Evolutionary conservation across 139 green algal genomes (phyloP).

Genomic region (Zygnema circumcarinatum): DNA sequence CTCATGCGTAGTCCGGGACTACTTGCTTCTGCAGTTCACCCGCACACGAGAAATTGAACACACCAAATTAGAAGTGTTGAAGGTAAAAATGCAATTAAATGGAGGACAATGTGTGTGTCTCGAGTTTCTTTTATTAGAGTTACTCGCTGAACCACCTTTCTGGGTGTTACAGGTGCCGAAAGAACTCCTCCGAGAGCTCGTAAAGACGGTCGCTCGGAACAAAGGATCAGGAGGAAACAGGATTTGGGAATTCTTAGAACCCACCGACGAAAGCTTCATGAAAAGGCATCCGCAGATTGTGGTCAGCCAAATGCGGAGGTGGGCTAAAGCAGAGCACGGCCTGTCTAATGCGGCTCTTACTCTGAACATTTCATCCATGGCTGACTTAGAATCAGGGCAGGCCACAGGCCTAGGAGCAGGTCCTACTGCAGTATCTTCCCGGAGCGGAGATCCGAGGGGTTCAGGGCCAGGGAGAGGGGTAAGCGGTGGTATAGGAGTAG

Average conservation of each 20-base stretch:
- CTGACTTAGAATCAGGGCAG: neutral
- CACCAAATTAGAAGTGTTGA: constrained; percentile 15
- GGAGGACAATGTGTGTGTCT: too few species aligned
- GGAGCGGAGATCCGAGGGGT: neutral
- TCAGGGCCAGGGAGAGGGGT: neutral
- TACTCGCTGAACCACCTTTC: neutral
- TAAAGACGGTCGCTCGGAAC: constrained; percentile 8
- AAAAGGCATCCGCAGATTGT: constrained; percentile 27
- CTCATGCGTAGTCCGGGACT: constrained; percentile 35
- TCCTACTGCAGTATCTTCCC: neutral
- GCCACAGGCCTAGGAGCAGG: neutral
- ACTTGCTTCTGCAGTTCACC: constrained; percentile 52
- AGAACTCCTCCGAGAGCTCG: constrained; percentile 40
- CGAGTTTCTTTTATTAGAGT: too few species aligned
- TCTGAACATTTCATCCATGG: constrained; percentile 19
- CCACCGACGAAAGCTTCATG: constrained; percentile 49
- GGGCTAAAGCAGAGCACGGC: constrained; percentile 27
- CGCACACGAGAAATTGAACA: constrained; percentile 10
- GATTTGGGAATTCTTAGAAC: constrained; percentile 44
- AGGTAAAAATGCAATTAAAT: constrained; percentile 9
- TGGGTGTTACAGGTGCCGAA: constrained; percentile 21
- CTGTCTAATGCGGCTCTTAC: constrained; percentile 23
- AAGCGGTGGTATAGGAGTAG: neutral
- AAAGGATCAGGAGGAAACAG: constrained; percentile 1
- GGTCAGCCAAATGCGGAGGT: constrained; percentile 31